These are phyloP conservation scores for Syzygium grande DNA, from an alignment of 345 rosid species.

Conservation along the genomic window DNA sequence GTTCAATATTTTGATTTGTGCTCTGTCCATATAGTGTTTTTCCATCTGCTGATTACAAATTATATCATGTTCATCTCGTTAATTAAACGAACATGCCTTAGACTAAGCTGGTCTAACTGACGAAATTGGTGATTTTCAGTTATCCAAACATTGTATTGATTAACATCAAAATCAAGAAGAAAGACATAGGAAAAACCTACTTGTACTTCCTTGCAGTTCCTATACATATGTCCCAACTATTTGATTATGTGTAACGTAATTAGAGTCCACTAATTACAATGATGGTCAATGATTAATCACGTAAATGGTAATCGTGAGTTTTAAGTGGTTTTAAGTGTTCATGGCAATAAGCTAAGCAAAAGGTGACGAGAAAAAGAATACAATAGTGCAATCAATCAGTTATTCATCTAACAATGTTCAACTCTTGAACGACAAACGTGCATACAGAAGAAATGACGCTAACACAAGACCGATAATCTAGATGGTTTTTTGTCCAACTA, in stretches of 20 bases:
- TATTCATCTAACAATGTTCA: background rate
- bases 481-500: background rate
- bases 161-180: background rate
- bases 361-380: background rate
- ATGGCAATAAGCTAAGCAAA: background rate
- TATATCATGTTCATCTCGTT: fast-evolving
- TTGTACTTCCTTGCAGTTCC: background rate
- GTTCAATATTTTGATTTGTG: background rate
- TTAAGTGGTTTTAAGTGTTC: background rate
- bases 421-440: background rate
- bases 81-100: fast-evolving
- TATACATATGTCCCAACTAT: background rate
- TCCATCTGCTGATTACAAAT: background rate
- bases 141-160: background rate
- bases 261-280: fast-evolving
- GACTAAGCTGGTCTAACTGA: fast-evolving
- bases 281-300: background rate
- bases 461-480: background rate
- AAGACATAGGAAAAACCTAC: background rate
- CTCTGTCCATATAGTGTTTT: background rate
- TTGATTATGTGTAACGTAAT: fast-evolving
- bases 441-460: background rate
- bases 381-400: background rate
- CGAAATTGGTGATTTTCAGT: fast-evolving
- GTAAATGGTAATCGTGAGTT: background rate